phyloP scores from a whole-genome alignment of 805 yeast genomes.

The Metschnikowia similis region DNA sequence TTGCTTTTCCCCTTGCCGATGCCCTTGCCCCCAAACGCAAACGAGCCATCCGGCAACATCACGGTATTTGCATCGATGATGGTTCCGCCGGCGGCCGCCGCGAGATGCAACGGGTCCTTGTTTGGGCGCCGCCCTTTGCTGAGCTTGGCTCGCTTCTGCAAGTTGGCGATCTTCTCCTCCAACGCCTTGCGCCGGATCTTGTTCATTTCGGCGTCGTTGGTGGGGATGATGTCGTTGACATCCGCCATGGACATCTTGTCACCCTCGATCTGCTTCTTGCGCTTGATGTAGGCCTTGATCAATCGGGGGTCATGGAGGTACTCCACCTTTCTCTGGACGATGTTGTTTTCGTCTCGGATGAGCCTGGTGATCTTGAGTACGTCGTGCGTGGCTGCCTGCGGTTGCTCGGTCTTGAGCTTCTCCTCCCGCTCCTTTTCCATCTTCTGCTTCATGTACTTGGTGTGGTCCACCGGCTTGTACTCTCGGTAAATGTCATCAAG shows the following conservation, averaged over 20 bases:
- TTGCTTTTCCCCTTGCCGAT: constrained; percentile 69
- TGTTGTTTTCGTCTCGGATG: constrained; percentile 79
- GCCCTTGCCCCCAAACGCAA: constrained; percentile 58
- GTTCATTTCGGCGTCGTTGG: constrained; percentile 81
- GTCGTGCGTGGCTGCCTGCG: constrained; percentile 16
- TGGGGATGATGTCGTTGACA: constrained; percentile 68
- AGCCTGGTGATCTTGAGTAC: constrained; percentile 62
- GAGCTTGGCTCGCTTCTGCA: constrained; percentile 67
- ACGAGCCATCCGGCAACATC: constrained; percentile 40
- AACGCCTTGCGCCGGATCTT: constrained; percentile 69
- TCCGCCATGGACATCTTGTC: constrained; percentile 52
- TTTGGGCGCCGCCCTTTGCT: constrained; percentile 37
- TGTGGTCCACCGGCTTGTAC: constrained; percentile 35
- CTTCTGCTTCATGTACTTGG: constrained; percentile 28
- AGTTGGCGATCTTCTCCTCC: constrained; percentile 77
- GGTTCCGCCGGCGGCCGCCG: constrained; percentile 42
- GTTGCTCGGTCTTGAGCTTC: constrained; percentile 26
- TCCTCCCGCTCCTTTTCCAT: constrained; percentile 33
- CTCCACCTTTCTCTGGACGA: constrained; percentile 75
- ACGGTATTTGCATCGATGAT: constrained; percentile 42
- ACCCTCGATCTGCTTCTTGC: constrained; percentile 63
- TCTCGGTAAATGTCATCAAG: constrained; percentile 34
- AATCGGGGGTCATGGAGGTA: constrained; percentile 80
- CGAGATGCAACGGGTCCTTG: constrained; percentile 34
- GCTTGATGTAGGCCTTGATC: constrained; percentile 76